These are phyloP conservation scores for Pistacia atlantica DNA, from an alignment of 345 rosid genomes.

Conservation along the genomic window DNA sequence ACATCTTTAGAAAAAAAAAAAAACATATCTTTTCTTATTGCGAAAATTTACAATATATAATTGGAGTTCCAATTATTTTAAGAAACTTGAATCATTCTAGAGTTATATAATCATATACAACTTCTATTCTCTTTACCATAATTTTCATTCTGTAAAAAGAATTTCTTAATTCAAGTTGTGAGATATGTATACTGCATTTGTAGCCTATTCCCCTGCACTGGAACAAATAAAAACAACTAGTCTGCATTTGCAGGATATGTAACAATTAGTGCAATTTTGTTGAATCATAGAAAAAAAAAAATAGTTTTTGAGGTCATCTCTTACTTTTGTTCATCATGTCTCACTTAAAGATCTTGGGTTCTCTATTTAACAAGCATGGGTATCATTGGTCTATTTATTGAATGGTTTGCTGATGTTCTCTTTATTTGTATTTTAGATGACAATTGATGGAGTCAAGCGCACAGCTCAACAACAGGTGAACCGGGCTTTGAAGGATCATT, in stretches of 20 bases:
- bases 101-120: background rate
- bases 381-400: constrained; percentile 14
- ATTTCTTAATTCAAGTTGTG: background rate
- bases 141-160: background rate
- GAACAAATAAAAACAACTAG: background rate
- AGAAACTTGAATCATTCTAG: too few relatives aligned
- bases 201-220: background rate
- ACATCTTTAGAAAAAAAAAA: background rate
- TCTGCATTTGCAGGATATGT: background rate
- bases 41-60: background rate
- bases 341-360: background rate
- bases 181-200: background rate
- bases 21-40: background rate
- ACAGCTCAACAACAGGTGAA: constrained; percentile 93
- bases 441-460: constrained; percentile 93
- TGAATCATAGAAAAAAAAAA: background rate
- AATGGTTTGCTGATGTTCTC: constrained; percentile 16
- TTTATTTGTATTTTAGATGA: constrained; percentile 57
- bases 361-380: background rate
- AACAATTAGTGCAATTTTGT: background rate
- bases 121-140: background rate
- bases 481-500: constrained; percentile 87
- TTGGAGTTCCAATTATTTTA: background rate
- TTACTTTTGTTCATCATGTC: background rate
- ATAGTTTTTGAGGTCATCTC: background rate